Evolutionary conservation across 2,329 filamentous ascomycete species (phyloP), one percentile per base, ranked within the genome.

Genomic region (Trichophyton benhamiae): DNA sequence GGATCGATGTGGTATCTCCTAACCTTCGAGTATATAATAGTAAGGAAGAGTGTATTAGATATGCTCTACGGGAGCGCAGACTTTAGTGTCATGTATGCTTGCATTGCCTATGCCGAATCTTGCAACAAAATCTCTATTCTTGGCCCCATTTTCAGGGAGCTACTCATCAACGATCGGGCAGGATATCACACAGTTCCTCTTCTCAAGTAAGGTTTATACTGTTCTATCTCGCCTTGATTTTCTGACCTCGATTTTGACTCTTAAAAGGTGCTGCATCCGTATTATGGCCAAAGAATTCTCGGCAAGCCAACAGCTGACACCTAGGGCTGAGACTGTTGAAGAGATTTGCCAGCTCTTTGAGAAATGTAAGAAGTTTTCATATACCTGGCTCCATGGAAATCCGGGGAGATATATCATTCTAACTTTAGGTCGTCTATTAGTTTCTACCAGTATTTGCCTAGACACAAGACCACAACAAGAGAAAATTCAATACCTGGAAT

Each of bases 71-170:
- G 27, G 8, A 36, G n/a, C 5, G 1, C 22, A 6, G 20, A 20
- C n/a, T 55, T 9, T 15, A 27, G 84, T 13, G 82, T 90, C 49
- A 77, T 96, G 0, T 90, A 91, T 65, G 88, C 89, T 0, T 96
- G 91, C 67, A 83, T 89, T 22, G 76, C 89, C 30, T 89, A 95
- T 71, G 87, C 89, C 2, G 85, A 91, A 58, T 78, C 83, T 64
- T 76, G 77, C 0, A 83, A 84, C 0, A 82, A 89, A 63, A 84
- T 81, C 58, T 64, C 76, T 0, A 83, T 86, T 64, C 82, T 85
- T 1, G 74, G 86, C 11, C 71, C 77, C 33, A 81, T 82, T 9
- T 70, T 36, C 30, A 11, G 6, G 15, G n/a, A 38, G 6, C 17
- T 55, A 20, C 52, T 55, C 52, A 15, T n/a, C 7, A n/a, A 17